Evolutionary conservation across 2,329 filamentous ascomycete genomes (phyloP).

Genomic region (Beauveria varroae): DNA sequence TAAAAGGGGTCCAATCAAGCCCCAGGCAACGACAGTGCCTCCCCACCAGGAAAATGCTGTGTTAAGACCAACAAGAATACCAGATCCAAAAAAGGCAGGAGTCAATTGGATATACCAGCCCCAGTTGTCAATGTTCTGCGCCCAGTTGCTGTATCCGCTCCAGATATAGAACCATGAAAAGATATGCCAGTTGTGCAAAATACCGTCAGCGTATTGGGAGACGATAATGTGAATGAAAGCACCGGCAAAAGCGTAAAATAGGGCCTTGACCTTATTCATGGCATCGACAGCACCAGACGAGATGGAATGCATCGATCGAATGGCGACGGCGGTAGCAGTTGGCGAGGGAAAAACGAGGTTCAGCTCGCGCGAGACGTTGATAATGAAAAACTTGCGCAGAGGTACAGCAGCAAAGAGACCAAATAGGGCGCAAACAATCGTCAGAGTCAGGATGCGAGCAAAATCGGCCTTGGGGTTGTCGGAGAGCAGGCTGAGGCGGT

Average conservation of each 20-base stretch:
- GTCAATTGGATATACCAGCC: conserved; percentile 54
- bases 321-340: conserved; percentile 54
- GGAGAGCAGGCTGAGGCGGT: conserved; percentile 44
- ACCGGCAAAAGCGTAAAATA: conserved; percentile 41
- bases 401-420: conserved; percentile 57
- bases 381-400: conserved; percentile 60
- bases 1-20: conserved; percentile 40
- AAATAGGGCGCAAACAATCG: conserved; percentile 55
- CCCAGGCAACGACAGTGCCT: conserved; percentile 48
- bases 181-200: conserved; percentile 52
- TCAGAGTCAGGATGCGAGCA: conserved; percentile 50
- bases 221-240: conserved; percentile 47
- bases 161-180: conserved; percentile 49
- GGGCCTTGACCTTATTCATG: conserved; percentile 48
- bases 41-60: conserved; percentile 49
- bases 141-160: conserved; percentile 41
- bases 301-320: conserved; percentile 54
- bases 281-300: conserved; percentile 43
- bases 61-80: conserved; percentile 45
- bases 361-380: conserved; percentile 54
- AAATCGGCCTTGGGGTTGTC: conserved; percentile 47
- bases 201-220: conserved; percentile 51
- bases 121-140: conserved; percentile 51
- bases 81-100: conserved; percentile 52
- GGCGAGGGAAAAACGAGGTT: conserved; percentile 52